phyloP scores from a whole-genome alignment of 2,329 filamentous ascomycete species.

The Dryadomyces sulphureus region DNA sequence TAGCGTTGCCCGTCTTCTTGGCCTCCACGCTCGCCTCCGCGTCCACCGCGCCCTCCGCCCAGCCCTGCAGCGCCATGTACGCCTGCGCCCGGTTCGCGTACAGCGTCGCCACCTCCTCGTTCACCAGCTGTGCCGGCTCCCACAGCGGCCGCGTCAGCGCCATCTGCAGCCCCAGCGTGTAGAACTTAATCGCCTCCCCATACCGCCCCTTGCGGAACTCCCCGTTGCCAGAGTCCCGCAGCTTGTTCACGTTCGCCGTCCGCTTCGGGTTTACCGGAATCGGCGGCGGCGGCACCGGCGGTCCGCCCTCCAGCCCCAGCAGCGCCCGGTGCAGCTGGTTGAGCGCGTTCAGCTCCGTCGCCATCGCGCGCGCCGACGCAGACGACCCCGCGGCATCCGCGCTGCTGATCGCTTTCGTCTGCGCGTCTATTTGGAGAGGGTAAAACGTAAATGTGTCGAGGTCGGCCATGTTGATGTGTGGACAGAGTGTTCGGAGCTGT shows the following conservation, averaged over 20 bases:
- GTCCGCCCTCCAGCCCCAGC: constrained; percentile 40
- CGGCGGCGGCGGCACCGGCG: constrained; percentile 64
- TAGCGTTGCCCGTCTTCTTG: constrained; percentile 74
- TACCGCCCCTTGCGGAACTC: constrained; percentile 67
- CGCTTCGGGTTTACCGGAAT: constrained; percentile 89
- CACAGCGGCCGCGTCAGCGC: constrained; percentile 66
- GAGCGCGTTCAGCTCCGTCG: constrained; percentile 53
- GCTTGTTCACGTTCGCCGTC: constrained; percentile 72
- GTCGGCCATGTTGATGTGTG: constrained; percentile 31
- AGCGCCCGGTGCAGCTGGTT: constrained; percentile 68
- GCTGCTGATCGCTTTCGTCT: constrained; percentile 57
- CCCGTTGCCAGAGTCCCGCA: constrained; percentile 74
- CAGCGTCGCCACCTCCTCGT: constrained; percentile 69
- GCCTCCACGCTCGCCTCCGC: constrained; percentile 80
- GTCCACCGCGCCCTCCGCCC: constrained; percentile 78
- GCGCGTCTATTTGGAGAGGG: constrained; percentile 67
- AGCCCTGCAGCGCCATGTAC: constrained; percentile 66
- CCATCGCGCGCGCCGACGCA: constrained; percentile 31
- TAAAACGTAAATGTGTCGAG: constrained; percentile 67
- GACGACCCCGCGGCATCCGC: constrained; percentile 13
- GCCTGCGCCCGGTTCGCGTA: constrained; percentile 84
- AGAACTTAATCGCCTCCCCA: constrained; percentile 63
- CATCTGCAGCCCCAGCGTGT: constrained; percentile 83
- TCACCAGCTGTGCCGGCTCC: constrained; percentile 72
- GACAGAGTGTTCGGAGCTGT: neutral